Percentiles rank a stretch among this genome's conserved stretches.
Evolutionary conservation across 768 basidiomycete species (phyloP).

Genomic region (Tubosaeta sp.): DNA sequence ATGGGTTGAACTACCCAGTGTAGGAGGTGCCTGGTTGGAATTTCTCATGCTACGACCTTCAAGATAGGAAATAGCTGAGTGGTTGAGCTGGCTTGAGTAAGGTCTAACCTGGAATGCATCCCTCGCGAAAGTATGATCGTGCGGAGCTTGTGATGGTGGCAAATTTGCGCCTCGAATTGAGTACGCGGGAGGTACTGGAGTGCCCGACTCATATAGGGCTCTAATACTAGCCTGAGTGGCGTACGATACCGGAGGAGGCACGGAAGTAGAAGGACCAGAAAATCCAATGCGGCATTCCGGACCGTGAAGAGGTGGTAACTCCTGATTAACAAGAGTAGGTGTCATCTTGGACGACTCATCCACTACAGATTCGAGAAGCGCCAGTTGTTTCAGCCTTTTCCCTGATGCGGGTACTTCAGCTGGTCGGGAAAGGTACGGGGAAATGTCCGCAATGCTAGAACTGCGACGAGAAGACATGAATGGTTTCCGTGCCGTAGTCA

Average conservation of each 20-base stretch:
- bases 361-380: slow-evolving; percentile 66
- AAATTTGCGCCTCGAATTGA: slow-evolving; percentile 7
- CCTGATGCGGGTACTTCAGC: slow-evolving; percentile 53
- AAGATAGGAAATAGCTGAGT: slow-evolving; percentile 20
- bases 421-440: slow-evolving; percentile 60
- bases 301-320: slow-evolving; percentile 16
- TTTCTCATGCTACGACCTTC: slow-evolving; percentile 11
- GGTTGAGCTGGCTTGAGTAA: slow-evolving; percentile 43
- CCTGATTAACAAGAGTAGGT: slow-evolving; percentile 31
- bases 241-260: slow-evolving; percentile 23
- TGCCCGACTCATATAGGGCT: slow-evolving; percentile 35
- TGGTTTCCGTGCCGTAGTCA: slow-evolving; percentile 19
- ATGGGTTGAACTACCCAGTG: slow-evolving; percentile 4
- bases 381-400: slow-evolving; percentile 64
- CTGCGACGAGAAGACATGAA: slow-evolving; percentile 28
- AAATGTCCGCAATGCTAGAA: slow-evolving; percentile 60
- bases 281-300: slow-evolving; percentile 2
- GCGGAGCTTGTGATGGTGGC: slow-evolving; percentile 1
- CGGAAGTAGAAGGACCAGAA: slow-evolving; percentile 25
- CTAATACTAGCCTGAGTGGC: slow-evolving; percentile 19
- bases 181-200: slow-evolving; percentile 3
- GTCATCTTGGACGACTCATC: slow-evolving; percentile 69
- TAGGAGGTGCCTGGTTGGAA: slow-evolving; percentile 15
- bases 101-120: slow-evolving; percentile 45
- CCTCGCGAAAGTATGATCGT: slow-evolving; percentile 8